These are phyloP conservation scores for Globisporangium spinosum DNA, from an alignment of 352 stramenopile species.

Conservation along the genomic window DNA sequence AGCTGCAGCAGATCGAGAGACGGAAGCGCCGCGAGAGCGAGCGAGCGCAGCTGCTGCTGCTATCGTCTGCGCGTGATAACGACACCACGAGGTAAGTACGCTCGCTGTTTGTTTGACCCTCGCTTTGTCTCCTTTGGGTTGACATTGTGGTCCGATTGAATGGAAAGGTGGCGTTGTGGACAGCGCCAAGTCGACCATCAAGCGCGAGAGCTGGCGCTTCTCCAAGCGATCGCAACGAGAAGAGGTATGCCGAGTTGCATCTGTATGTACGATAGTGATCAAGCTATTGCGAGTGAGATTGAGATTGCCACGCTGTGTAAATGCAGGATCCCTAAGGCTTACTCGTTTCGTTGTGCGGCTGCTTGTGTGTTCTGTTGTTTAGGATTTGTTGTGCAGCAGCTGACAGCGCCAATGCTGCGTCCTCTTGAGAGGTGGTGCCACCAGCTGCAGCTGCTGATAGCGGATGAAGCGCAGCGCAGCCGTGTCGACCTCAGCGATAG, in stretches of 20 bases:
- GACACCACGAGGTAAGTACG: not conserved
- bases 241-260: not conserved
- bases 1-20: not conserved
- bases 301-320: not conserved
- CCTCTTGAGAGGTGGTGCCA: conserved; percentile 38
- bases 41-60: not conserved
- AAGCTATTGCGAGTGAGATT: not conserved
- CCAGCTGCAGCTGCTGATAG: conserved; percentile 34
- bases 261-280: not conserved
- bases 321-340: not conserved
- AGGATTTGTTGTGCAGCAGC: conserved; percentile 50
- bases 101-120: not conserved
- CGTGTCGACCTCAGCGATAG: not conserved
- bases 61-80: not conserved
- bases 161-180: not conserved
- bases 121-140: not conserved
- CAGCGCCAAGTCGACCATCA: not conserved
- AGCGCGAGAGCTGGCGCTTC: not conserved
- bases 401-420: conserved; percentile 21
- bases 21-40: not conserved
- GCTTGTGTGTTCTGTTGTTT: not conserved
- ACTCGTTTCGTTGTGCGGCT: not conserved
- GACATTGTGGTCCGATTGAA: not conserved
- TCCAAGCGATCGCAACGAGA: not conserved
- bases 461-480: not conserved